phyloP scores from a whole-genome alignment of 495 filamentous ascomycete species.

The Aspergillus homomorphus region DNA sequence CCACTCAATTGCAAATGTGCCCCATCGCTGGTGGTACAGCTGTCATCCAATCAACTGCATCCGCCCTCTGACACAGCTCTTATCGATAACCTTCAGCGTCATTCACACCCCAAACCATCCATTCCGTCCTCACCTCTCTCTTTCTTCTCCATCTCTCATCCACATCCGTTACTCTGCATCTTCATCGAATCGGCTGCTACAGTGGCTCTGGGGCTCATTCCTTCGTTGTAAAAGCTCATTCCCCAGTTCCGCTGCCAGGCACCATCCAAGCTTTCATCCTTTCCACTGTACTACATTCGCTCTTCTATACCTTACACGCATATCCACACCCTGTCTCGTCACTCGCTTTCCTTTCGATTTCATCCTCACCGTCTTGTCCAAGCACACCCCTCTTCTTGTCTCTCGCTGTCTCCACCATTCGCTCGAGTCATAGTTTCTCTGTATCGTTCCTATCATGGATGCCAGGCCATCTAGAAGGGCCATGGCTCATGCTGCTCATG shows the following conservation, averaged over 20 bases:
- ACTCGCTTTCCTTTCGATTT: background rate
- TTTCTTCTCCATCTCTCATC: constrained; percentile 18
- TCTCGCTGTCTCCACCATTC: background rate
- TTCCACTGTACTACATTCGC: background rate
- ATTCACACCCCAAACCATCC: background rate
- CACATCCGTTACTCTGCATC: constrained; percentile 7
- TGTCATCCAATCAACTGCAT: background rate
- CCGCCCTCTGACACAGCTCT: too few relatives aligned
- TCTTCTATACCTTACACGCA: background rate
- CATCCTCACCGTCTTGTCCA: background rate
- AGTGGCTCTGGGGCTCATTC: constrained; percentile 7
- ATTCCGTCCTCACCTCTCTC: background rate
- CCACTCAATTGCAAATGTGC: background rate
- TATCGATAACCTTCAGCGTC: constrained; percentile 10
- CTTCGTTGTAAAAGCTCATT: background rate
- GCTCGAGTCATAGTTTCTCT: background rate
- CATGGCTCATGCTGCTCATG: constrained; percentile 55
- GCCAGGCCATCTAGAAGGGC: constrained; percentile 34
- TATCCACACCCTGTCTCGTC: background rate
- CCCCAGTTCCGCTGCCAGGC: background rate
- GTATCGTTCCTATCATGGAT: background rate
- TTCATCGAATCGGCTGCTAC: constrained; percentile 8
- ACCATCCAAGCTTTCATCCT: background rate
- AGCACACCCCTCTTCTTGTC: background rate
- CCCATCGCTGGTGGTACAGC: too few relatives aligned